Evolutionary conservation across 2,329 filamentous ascomycete species (phyloP).

Genomic region (Rhynchosporium secalis): DNA sequence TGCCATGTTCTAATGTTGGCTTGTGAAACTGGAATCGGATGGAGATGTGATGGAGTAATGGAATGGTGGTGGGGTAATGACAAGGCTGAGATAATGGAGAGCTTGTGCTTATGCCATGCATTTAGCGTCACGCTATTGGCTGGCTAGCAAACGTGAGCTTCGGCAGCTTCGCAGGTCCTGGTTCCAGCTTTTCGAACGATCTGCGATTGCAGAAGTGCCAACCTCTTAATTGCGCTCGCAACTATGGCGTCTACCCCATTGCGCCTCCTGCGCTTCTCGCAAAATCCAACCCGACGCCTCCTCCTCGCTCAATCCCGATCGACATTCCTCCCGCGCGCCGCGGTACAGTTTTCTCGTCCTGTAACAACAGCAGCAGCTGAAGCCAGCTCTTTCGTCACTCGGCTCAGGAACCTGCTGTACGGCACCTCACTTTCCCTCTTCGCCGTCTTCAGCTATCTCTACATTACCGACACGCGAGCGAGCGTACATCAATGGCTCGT

Average conservation of each 20-base stretch:
- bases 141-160: neutral
- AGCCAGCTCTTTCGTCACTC: slow-evolving; percentile 43
- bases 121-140: slow-evolving; percentile 6
- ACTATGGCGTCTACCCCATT: slow-evolving; percentile 29
- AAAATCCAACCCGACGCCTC: slow-evolving; percentile 16
- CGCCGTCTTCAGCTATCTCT: slow-evolving; percentile 57
- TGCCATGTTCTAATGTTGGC: slow-evolving; percentile 32
- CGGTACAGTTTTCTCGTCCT: slow-evolving; percentile 23
- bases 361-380: slow-evolving; percentile 33
- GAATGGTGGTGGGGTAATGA: neutral
- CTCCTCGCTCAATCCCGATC: slow-evolving; percentile 24
- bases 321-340: slow-evolving; percentile 15
- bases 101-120: neutral
- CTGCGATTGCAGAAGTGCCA: neutral
- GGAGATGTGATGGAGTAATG: neutral
- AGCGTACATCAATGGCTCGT: slow-evolving; percentile 68
- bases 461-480: slow-evolving; percentile 73
- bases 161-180: neutral
- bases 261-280: slow-evolving; percentile 25
- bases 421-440: slow-evolving; percentile 55
- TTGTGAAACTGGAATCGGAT: neutral
- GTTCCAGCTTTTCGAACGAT: neutral
- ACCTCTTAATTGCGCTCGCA: slow-evolving; percentile 4
- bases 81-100: neutral
- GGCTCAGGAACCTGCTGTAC: slow-evolving; percentile 51